Evolutionary conservation across 345 rosid genomes (phyloP).

Genomic region (Viola odorata): DNA sequence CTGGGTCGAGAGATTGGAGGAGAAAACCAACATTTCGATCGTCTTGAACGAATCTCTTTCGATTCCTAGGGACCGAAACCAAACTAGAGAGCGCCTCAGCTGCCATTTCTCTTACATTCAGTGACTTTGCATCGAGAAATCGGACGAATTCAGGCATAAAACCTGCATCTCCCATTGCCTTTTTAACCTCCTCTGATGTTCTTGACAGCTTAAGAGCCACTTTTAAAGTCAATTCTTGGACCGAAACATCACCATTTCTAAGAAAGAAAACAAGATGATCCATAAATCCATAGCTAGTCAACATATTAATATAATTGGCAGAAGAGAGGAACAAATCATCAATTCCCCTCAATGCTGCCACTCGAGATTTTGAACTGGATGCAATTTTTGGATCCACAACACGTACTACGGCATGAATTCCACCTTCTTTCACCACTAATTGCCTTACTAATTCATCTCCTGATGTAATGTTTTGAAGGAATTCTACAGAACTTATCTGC

Average conservation of each 20-base stretch:
- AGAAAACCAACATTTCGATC: slow-evolving; percentile 55
- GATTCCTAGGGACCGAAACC: slow-evolving; percentile 56
- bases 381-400: slow-evolving; percentile 48
- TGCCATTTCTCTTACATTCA: slow-evolving; percentile 71
- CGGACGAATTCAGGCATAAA: slow-evolving; percentile 73
- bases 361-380: slow-evolving; percentile 56
- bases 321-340: slow-evolving; percentile 73
- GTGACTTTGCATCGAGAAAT: slow-evolving; percentile 71
- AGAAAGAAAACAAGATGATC: slow-evolving; percentile 52
- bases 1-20: slow-evolving; percentile 56
- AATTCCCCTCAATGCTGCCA: slow-evolving; percentile 53
- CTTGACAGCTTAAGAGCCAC: slow-evolving; percentile 53
- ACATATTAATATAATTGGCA: slow-evolving; percentile 25
- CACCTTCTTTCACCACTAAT: slow-evolving; percentile 57
- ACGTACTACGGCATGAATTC: slow-evolving; percentile 46
- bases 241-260: slow-evolving; percentile 55
- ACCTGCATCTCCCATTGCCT: slow-evolving; percentile 69
- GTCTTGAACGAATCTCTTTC: slow-evolving; percentile 65
- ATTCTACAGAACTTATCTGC: slow-evolving; percentile 65
- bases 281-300: slow-evolving; percentile 51
- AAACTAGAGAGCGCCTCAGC: slow-evolving; percentile 51
- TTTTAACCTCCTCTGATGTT: slow-evolving; percentile 59
- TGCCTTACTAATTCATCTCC: slow-evolving; percentile 60
- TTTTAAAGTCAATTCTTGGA: slow-evolving; percentile 74
- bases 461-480: slow-evolving; percentile 52